phyloP scores from a whole-genome alignment of 2,329 filamentous ascomycete genomes.

The Aspergillus sp. region DNA sequence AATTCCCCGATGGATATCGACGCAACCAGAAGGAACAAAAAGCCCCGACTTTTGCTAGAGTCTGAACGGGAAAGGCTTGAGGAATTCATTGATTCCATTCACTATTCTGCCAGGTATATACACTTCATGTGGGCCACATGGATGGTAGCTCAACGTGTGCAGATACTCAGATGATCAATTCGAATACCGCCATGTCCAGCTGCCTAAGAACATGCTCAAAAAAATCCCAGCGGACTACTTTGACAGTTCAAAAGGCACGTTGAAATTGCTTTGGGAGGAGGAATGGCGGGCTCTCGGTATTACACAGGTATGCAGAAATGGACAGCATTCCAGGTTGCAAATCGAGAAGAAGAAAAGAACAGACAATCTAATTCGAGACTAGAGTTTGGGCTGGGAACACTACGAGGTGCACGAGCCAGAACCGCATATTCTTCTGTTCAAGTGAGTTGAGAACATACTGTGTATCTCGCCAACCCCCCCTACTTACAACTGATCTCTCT shows the following conservation, averaged over 20 bases:
- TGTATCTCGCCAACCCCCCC: neutral
- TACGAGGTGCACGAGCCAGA: conserved; percentile 99
- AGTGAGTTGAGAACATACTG: conserved; percentile 62
- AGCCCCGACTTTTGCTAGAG: conserved; percentile 76
- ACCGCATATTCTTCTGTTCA: conserved; percentile 97
- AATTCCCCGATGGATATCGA: conserved; percentile 60
- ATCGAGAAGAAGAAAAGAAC: neutral
- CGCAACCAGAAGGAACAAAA: conserved; percentile 79
- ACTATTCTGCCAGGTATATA: conserved; percentile 85
- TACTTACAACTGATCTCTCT: conserved; percentile 20
- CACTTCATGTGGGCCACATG: neutral
- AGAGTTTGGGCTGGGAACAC: conserved; percentile 99
- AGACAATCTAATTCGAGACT: conserved; percentile 13
- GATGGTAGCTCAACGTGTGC: conserved; percentile 21
- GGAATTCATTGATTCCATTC: conserved; percentile 89
- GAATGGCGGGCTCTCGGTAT: conserved; percentile 98
- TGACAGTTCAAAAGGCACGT: conserved; percentile 80
- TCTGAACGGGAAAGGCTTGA: conserved; percentile 79
- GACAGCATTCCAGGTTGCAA: neutral
- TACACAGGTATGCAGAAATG: conserved; percentile 69
- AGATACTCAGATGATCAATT: conserved; percentile 92
- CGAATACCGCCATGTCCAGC: conserved; percentile 96
- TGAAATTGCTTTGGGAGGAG: conserved; percentile 97
- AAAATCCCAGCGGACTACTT: conserved; percentile 94
- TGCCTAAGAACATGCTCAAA: conserved; percentile 98